Evolutionary conservation across 495 filamentous ascomycete species (phyloP), one percentile per base, ranked within the genome.

Genomic region (Trichocladium antarcticum): DNA sequence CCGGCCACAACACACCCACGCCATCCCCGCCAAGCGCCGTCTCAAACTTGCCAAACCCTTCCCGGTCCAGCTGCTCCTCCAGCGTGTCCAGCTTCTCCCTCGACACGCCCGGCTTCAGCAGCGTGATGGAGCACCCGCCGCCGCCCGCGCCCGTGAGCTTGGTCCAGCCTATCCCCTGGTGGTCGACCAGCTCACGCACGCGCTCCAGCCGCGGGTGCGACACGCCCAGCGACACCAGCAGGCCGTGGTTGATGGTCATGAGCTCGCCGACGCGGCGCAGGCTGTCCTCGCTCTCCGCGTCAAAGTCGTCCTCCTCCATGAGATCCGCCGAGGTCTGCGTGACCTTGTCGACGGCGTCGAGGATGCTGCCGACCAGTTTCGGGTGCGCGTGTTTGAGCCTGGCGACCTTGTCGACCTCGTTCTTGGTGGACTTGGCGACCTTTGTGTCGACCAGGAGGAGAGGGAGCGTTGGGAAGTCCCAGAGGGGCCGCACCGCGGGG

Each of bases 141-240:
- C 90, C 92, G 11, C 92, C 92, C 6, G 89, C 92, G 47, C 92
- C 92, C 1, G 92, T 98, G 40, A 98, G 75, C 61, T 98, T 98
- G 5, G 92, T 93, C 87, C 88, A 96, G 28, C 92, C 92, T 46
- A 95, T 83, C n/a, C 85, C 82, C 28, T 85, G 75, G 50, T 85
- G 78, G 55, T 96, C 90, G 41, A 96, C 85, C 15, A 98, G 72
- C 67, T 94, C 90, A 19, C 92, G 76, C 55, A 98, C 84, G 5
- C 90, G 81, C 66, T 98, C 92, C 41, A 98, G 74, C 29, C 84
- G 80, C 12, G 92, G 92, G 67, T 98, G 92, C 1, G 89, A 95
- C 27, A 95, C 90, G 9, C 92, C 92, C 6, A 98, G 70, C 3
- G 87, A 81, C 14, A 86, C 82, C 14, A 98, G 73, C 35, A 95